Evolutionary conservation across 179 eudicot species (phyloP).

Genomic region (Drosera spatulata): DNA sequence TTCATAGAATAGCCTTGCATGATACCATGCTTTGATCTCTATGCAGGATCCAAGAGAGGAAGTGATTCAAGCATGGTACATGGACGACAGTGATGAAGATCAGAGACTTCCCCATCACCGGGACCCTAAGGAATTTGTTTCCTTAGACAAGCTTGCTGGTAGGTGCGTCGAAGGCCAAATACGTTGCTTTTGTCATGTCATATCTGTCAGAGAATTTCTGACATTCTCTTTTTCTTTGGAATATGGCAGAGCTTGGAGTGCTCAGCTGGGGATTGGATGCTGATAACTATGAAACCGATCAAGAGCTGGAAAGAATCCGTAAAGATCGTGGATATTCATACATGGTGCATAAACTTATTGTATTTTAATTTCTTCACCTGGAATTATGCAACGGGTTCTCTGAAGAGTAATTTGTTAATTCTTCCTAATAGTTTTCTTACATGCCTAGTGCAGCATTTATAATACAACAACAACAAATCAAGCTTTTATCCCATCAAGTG

Average conservation of each 20-base stretch:
- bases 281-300: slow-evolving; percentile 88
- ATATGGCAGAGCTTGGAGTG: slow-evolving; percentile 73
- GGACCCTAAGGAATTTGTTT: slow-evolving; percentile 73
- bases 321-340: slow-evolving; percentile 86
- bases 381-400: neutral
- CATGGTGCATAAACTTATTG: slow-evolving; percentile 22
- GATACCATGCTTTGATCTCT: neutral
- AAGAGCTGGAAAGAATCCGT: slow-evolving; percentile 78
- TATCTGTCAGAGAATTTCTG: neutral
- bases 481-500: neutral
- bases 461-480: no score
- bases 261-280: slow-evolving; percentile 92
- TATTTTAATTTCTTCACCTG: neutral
- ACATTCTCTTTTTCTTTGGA: neutral
- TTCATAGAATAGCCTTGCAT: no score
- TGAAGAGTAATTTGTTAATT: no score
- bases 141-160: slow-evolving; percentile 73
- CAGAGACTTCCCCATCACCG: slow-evolving; percentile 97
- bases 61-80: slow-evolving; percentile 89
- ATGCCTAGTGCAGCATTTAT: no score
- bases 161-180: neutral
- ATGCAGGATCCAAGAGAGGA: slow-evolving; percentile 37
- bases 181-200: slow-evolving; percentile 1
- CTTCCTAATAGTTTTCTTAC: no score
- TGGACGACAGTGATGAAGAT: slow-evolving; percentile 86